A percentile compares a stretch with the other conserved stretches of the same genome.
phyloP scores from a whole-genome alignment of 1,139 yeast genomes.

The Geotrichum restrictum region DNA sequence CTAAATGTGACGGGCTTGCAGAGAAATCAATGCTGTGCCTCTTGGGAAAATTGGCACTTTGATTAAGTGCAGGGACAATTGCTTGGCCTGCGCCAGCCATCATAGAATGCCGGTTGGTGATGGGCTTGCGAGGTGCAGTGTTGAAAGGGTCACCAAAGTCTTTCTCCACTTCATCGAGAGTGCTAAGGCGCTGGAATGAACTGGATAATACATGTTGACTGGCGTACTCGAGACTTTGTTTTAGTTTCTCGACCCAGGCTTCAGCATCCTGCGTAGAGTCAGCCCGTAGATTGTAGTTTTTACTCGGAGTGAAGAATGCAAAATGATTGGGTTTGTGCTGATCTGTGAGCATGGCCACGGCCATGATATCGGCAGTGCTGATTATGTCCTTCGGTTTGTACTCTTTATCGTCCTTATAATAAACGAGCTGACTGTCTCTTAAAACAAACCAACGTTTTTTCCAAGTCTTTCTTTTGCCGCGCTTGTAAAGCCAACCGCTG shows the following conservation, averaged over 20 bases:
- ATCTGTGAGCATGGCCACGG: constrained; percentile 42
- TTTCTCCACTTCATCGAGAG: constrained; percentile 1
- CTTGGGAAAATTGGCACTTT: background rate
- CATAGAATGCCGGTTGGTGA: background rate
- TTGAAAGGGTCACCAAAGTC: background rate
- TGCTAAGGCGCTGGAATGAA: constrained; percentile 28
- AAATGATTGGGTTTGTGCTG: constrained; percentile 40
- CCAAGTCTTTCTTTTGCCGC: constrained; percentile 38
- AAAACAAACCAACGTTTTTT: constrained; percentile 56
- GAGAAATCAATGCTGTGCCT: constrained; percentile 8
- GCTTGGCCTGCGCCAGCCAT: background rate
- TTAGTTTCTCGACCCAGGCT: constrained; percentile 44
- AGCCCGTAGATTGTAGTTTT: constrained; percentile 46
- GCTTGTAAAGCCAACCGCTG: constrained; percentile 17
- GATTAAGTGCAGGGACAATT: too few species aligned
- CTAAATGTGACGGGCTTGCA: background rate
- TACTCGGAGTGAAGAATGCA: constrained; percentile 43
- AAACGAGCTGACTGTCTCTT: constrained; percentile 52
- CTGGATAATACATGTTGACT: constrained; percentile 28
- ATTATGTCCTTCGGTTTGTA: constrained; percentile 53
- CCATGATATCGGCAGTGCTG: constrained; percentile 39
- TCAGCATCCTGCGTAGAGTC: constrained; percentile 39
- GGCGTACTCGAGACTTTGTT: constrained; percentile 35
- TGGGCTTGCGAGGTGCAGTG: background rate
- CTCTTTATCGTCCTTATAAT: constrained; percentile 56